A percentile compares a stretch with the other conserved stretches of the same genome.
phyloP scores from a whole-genome alignment of 441 rosid species.

The Jatropha multifida region DNA sequence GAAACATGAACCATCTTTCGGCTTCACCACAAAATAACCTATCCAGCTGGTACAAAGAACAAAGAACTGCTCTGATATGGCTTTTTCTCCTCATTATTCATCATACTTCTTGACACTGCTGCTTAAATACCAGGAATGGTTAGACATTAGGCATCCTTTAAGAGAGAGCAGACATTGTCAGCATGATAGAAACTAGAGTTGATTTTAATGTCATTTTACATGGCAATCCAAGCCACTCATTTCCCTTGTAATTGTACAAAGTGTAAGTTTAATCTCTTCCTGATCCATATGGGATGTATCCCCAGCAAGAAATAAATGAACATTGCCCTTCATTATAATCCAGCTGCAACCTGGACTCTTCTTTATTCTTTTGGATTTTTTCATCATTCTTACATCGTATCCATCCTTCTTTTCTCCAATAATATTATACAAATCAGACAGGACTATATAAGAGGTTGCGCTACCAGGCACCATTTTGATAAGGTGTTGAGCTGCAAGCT shows the following conservation, averaged over 20 bases:
- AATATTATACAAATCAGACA: conserved; percentile 49
- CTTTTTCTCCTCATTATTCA: no score
- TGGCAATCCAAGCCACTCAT: conserved; percentile 18
- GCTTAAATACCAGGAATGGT: no score
- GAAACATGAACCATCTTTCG: no score
- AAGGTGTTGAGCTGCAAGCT: conserved; percentile 59
- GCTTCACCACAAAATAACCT: no score
- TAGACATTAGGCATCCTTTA: no score
- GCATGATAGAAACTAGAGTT: no score
- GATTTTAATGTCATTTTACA: neutral
- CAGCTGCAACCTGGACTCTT: conserved; percentile 78
- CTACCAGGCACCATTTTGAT: conserved; percentile 57
- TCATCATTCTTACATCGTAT: conserved; percentile 39
- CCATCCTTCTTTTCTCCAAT: conserved; percentile 42
- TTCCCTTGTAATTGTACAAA: conserved; percentile 39
- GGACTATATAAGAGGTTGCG: conserved; percentile 65
- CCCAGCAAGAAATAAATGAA: conserved; percentile 53
- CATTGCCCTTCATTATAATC: conserved; percentile 43
- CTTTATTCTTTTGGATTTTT: conserved; percentile 50
- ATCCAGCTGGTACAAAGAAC: no score
- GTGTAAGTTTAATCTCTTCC: conserved; percentile 35
- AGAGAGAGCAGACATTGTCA: no score
- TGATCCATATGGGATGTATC: conserved; percentile 40
- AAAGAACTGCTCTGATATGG: no score
- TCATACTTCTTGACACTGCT: no score